Base-by-base conservation (phyloP, 805 yeast species). In the Candida rishiriensis region DNA sequence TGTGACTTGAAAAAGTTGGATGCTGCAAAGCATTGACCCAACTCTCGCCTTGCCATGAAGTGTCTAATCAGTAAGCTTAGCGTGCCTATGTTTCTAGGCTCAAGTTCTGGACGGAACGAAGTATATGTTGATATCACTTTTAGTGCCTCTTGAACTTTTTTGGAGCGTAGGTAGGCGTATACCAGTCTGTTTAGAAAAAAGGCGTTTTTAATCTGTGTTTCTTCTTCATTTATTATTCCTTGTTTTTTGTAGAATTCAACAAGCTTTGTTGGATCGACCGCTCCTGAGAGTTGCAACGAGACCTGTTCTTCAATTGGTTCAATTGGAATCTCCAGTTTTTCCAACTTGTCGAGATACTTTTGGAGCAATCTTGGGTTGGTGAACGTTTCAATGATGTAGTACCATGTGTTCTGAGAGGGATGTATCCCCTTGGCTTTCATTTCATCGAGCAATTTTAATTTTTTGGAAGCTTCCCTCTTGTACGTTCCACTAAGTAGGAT, bases 391-490 rank as follows among this genome's bases (percentile, higher is more conserved):
- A 53, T 60, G 2, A 57, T 28, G 21, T 49, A 52, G 39, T 62
- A 62, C 64, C 64, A 62, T 3, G 65, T 61, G 28, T 59, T 58
- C 9, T 45, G 34, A 39, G 61, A 61, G 2, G 62, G 53, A 1
- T 21, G 15, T 9, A 40, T 35, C 8, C 52, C 47, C 9, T 43
- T 42, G 2, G 41, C 40, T 29, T 44, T 36, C 29, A 57, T 34
- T 9, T 31, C 38, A 36, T 56, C 55, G 11, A 61, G 38, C 54
- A 10, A 59, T 43, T 1, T 57, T 43, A 7, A 42, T 39, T 16
- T 36, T 40, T 39, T 55, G 58, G 10, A 46, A 36, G 1, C 58
- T 48, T 3, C 41, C 47, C 7, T 21, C 3, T 47, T 39, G 21
- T 40, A 40, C 1, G 54, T 42, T 37, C 44, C 51, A 0, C 59